phyloP scores from a whole-genome alignment of 108 stramenopile genomes.

The Cyclotella kingstonii region DNA sequence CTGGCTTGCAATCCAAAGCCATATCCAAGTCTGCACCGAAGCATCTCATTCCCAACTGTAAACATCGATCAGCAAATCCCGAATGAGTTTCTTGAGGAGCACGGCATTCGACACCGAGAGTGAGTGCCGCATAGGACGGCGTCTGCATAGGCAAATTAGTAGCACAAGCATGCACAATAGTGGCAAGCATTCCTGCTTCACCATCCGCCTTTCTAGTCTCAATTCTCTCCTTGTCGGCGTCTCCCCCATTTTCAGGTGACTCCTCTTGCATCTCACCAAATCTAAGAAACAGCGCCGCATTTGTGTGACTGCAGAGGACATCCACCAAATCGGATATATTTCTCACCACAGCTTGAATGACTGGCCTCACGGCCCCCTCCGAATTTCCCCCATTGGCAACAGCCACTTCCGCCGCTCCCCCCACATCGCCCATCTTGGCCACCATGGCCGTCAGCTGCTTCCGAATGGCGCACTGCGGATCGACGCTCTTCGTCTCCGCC shows the following conservation, averaged over 20 bases:
- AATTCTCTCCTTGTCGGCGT: conserved; percentile 8
- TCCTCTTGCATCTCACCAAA: conserved; percentile 26
- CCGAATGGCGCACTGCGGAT: conserved; percentile 56
- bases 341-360: conserved; percentile 38
- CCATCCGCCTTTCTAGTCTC: conserved; percentile 26
- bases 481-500: conserved; percentile 40
- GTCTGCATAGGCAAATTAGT: conserved; percentile 70
- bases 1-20: conserved; percentile 28
- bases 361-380: conserved; percentile 18
- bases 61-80: conserved; percentile 64
- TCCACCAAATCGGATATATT: conserved; percentile 63
- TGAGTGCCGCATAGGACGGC: conserved; percentile 75
- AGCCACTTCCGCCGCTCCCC: conserved; percentile 40
- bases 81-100: conserved; percentile 40
- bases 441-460: conserved; percentile 69
- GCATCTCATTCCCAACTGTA: conserved; percentile 49
- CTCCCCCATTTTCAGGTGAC: neutral
- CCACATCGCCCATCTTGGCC: conserved; percentile 74
- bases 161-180: conserved; percentile 61
- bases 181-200: conserved; percentile 49
- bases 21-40: conserved; percentile 65
- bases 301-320: conserved; percentile 56
- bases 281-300: conserved; percentile 49
- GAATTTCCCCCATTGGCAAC: neutral
- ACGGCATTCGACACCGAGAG: conserved; percentile 58